These are phyloP conservation scores for Eremochloa ophiuroides DNA, from an alignment of 176 grass and related monocot species.

Conservation along the genomic window DNA sequence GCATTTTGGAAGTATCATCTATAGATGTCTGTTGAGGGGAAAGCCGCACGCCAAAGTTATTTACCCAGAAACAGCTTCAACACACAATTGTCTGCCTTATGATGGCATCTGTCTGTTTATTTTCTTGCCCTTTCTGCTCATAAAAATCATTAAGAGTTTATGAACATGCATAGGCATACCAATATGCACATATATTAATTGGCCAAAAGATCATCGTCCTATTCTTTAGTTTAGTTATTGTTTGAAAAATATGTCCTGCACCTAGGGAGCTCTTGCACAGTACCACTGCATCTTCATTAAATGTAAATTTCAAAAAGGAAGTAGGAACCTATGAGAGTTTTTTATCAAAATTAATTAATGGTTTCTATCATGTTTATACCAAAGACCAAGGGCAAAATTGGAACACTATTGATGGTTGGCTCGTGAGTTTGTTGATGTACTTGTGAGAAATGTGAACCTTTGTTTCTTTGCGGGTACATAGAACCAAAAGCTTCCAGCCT, in stretches of 20 bases:
- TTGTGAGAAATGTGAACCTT: background rate
- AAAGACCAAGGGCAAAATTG: background rate
- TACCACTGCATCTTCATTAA: background rate
- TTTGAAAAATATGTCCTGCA: background rate
- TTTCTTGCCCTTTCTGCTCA: background rate
- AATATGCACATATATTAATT: background rate
- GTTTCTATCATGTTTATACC: background rate
- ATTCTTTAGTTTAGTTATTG: background rate
- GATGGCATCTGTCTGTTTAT: background rate
- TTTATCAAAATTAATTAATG: background rate
- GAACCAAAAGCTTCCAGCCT: constrained; percentile 1
- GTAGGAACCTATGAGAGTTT: background rate
- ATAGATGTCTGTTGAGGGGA: background rate
- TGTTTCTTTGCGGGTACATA: background rate
- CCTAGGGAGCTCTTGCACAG: background rate
- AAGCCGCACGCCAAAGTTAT: constrained; percentile 1
- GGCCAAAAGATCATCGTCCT: background rate
- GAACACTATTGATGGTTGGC: background rate
- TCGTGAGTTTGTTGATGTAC: background rate
- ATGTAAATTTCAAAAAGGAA: background rate
- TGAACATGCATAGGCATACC: background rate
- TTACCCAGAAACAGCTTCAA: background rate
- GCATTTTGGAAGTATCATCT: constrained; percentile 14
- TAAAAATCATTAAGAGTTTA: background rate
- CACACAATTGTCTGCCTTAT: background rate